Conservation (phyloP, 1,284 basidiomycete genomes). For the Fomes fomentarius region DNA sequence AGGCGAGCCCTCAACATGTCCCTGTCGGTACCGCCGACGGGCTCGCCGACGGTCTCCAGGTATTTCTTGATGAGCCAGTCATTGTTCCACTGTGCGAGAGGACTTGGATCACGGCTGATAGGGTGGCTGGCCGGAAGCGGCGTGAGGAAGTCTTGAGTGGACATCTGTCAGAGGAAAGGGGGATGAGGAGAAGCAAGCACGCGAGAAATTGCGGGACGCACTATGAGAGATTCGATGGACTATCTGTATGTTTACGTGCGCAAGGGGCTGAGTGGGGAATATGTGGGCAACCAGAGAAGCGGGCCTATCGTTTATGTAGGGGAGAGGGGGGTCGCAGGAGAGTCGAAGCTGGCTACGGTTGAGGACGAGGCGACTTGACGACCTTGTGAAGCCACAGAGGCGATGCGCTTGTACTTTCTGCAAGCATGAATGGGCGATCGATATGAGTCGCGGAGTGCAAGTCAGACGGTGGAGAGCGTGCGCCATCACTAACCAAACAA, state of each 20-base stretch:
- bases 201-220: not conserved
- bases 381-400: slow-evolving; percentile 13
- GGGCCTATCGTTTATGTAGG: not conserved
- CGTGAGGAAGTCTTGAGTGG: not conserved
- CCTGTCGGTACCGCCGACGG: not conserved
- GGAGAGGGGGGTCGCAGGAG: too few relatives aligned
- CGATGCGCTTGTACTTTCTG: slow-evolving; percentile 7
- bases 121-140: not conserved
- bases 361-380: slow-evolving; percentile 1
- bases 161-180: not conserved
- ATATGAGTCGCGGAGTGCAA: slow-evolving; percentile 10
- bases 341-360: not conserved
- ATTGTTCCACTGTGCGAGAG: slow-evolving; percentile 4
- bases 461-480: slow-evolving; percentile 1
- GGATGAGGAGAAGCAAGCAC: not conserved
- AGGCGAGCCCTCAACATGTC: slow-evolving; percentile 6
- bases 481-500: slow-evolving; percentile 17
- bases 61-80: slow-evolving; percentile 7
- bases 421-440: slow-evolving; percentile 13
- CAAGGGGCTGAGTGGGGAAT: not conserved
- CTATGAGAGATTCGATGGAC: not conserved
- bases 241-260: not conserved
- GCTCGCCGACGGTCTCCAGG: not conserved
- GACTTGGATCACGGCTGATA: not conserved
- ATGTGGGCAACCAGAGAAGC: not conserved